Evolutionary conservation across 176 grass and related monocot genomes (phyloP).

Genomic region (Poa annua): DNA sequence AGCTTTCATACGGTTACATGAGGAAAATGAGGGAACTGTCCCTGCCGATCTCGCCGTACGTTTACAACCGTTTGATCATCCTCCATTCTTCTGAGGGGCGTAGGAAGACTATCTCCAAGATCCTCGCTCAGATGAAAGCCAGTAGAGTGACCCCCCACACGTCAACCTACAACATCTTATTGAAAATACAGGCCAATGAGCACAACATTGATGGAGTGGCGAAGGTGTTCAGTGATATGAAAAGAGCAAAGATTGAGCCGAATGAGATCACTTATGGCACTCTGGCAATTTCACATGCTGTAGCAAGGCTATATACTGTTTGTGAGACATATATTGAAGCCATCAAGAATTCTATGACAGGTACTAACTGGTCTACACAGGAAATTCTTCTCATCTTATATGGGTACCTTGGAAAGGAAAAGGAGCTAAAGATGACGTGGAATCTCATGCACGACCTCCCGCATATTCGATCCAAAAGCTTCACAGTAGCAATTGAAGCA

Average conservation of each 20-base stretch:
- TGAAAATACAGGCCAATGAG: conserved; percentile 91
- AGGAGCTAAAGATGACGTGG: conserved; percentile 75
- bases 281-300: conserved; percentile 81
- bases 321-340: conserved; percentile 83
- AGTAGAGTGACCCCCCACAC: conserved; percentile 65
- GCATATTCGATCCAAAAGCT: conserved; percentile 74
- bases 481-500: conserved; percentile 82
- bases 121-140: conserved; percentile 86
- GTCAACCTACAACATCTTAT: conserved; percentile 89
- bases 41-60: conserved; percentile 64
- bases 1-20: conserved; percentile 89
- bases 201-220: conserved; percentile 83
- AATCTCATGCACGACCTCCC: conserved; percentile 66
- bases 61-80: conserved; percentile 90
- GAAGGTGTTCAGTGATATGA: conserved; percentile 83
- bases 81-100: conserved; percentile 75
- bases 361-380: conserved; percentile 90
- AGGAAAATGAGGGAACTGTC: conserved; percentile 86
- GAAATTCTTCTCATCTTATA: conserved; percentile 89
- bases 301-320: conserved; percentile 81
- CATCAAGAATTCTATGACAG: conserved; percentile 70
- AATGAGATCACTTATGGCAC: conserved; percentile 95
- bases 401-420: conserved; percentile 74
- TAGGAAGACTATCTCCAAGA: conserved; percentile 73
- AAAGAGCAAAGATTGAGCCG: conserved; percentile 73